phyloP scores from a whole-genome alignment of 805 yeast genomes.

The Candida golubevii region DNA sequence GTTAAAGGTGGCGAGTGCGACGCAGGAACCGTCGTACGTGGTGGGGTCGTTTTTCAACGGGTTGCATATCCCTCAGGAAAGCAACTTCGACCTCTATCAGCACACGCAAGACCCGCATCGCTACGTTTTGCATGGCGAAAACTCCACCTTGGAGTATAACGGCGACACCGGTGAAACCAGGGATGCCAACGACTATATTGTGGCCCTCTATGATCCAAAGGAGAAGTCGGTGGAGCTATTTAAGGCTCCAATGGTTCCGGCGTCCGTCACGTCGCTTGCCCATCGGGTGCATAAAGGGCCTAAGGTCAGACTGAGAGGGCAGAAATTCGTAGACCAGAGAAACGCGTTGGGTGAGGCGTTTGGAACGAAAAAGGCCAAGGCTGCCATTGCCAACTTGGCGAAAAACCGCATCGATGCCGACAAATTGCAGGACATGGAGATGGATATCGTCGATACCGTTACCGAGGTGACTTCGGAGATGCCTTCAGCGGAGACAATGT shows the following conservation, averaged over 20 bases:
- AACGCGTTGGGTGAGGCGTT: constrained; percentile 90
- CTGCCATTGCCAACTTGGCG: constrained; percentile 75
- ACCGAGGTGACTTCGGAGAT: constrained; percentile 62
- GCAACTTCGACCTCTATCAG: constrained; percentile 60
- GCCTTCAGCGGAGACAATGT: constrained; percentile 67
- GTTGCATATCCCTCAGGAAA: constrained; percentile 52
- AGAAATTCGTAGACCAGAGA: constrained; percentile 56
- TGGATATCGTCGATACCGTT: constrained; percentile 79
- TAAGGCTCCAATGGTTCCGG: constrained; percentile 56
- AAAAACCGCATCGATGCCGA: constrained; percentile 85
- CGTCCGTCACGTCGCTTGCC: constrained; percentile 60
- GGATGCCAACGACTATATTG: constrained; percentile 50
- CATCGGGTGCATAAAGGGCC: constrained; percentile 60
- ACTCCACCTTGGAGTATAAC: constrained; percentile 64
- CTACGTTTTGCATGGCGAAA: constrained; percentile 72
- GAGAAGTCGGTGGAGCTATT: constrained; percentile 60
- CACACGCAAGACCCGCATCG: constrained; percentile 37
- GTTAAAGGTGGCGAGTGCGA: constrained; percentile 33
- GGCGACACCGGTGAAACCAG: constrained; percentile 41
- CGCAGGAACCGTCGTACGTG: constrained; percentile 46
- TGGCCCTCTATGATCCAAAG: constrained; percentile 76
- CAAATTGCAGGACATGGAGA: constrained; percentile 65
- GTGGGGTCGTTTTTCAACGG: constrained; percentile 82
- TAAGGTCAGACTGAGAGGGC: constrained; percentile 52
- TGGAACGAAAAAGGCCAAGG: constrained; percentile 95